Conservation (phyloP, 2,329 filamentous ascomycete species). For the Venturia oleaginea region DNA sequence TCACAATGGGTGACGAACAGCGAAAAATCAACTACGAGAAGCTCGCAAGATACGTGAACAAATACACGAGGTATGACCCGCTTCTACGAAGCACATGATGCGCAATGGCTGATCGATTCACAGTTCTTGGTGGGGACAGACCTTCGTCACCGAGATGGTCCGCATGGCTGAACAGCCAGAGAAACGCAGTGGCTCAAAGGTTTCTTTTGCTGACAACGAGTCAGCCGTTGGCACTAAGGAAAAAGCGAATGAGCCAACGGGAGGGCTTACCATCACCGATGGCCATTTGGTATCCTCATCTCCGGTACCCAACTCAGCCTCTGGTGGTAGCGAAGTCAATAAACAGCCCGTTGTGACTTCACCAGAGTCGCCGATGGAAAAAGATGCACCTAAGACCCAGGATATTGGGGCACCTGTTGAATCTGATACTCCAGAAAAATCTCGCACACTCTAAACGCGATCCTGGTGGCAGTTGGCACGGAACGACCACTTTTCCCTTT, state of each 20-base stretch:
- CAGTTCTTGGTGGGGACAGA: conserved; percentile 89
- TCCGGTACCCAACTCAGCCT: not conserved
- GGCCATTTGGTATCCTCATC: not conserved
- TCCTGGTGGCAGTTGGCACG: not conserved
- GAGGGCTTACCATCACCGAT: not conserved
- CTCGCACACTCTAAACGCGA: not conserved
- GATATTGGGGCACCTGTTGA: not conserved
- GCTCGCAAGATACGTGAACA: conserved; percentile 89
- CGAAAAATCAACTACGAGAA: conserved; percentile 81
- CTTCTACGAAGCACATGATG: not conserved
- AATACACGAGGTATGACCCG: conserved; percentile 69
- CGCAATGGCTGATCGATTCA: not conserved
- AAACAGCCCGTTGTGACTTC: not conserved
- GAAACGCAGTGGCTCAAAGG: conserved; percentile 21
- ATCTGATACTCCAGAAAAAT: not conserved
- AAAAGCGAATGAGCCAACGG: not conserved
- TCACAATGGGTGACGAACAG: conserved; percentile 89
- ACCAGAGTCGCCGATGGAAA: not conserved
- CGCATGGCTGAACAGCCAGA: conserved; percentile 44
- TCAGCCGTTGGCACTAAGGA: not conserved
- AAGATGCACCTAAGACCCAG: not conserved
- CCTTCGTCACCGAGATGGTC: conserved; percentile 43
- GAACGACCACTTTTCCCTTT: not conserved
- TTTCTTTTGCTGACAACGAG: not conserved
- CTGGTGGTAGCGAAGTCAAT: not conserved